These are phyloP conservation scores for Podaxis sp. DNA, from an alignment of 768 basidiomycete genomes.

Conservation along the genomic window DNA sequence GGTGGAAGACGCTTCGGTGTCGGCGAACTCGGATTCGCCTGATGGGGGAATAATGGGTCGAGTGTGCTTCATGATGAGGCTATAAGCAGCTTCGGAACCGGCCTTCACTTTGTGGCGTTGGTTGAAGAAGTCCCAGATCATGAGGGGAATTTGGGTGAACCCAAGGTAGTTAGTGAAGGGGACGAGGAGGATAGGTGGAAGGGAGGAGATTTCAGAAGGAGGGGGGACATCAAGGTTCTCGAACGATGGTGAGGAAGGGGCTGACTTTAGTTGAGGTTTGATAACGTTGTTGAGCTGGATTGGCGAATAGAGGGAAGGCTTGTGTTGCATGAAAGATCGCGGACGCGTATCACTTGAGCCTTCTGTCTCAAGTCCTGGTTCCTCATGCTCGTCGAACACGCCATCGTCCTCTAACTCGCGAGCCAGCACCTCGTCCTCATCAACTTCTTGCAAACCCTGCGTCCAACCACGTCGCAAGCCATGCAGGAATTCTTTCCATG, in stretches of 20 bases:
- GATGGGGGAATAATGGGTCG: conserved; percentile 52
- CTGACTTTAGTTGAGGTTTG: conserved; percentile 1
- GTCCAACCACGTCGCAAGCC: conserved; percentile 86
- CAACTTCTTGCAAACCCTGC: conserved; percentile 59
- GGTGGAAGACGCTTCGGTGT: conserved; percentile 14
- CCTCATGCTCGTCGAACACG: conserved; percentile 67
- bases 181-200: conserved; percentile 78
- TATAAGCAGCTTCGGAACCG: conserved; percentile 81
- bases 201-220: conserved; percentile 49
- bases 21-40: conserved; percentile 14
- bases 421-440: conserved; percentile 69
- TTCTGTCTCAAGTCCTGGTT: conserved; percentile 18
- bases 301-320: conserved; percentile 21
- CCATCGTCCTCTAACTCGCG: conserved; percentile 66
- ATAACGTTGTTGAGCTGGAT: conserved; percentile 12
- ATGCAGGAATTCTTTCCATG: conserved; percentile 92
- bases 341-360: conserved; percentile 12
- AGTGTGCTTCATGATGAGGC: conserved; percentile 56
- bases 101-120: conserved; percentile 73
- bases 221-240: conserved; percentile 2
- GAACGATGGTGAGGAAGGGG: conserved; percentile 29
- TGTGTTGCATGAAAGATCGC: conserved; percentile 14
- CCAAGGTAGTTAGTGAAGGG: conserved; percentile 76
- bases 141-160: conserved; percentile 76
- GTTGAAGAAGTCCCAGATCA: conserved; percentile 93